A percentile compares a stretch with the other conserved stretches of the same genome.
These are phyloP conservation scores for Capillidium heterosporum DNA, from an alignment of 371 early-diverging fungal genomes.

Conservation along the genomic window DNA sequence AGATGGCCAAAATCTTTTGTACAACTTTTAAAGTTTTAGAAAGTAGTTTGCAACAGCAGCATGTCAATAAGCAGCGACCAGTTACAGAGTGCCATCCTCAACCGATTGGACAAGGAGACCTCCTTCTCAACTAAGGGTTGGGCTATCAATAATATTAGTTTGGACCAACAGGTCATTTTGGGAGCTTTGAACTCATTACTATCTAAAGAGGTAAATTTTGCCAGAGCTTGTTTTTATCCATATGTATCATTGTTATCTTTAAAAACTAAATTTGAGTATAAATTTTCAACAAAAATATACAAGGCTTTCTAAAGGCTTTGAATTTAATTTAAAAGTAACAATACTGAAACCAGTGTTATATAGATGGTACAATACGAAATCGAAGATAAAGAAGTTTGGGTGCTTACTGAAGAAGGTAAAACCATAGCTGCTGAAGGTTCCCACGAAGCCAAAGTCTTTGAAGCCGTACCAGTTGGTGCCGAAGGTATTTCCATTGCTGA, in stretches of 20 bases:
- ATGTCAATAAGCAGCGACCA: slow-evolving; percentile 19
- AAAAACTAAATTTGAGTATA: too few relatives aligned
- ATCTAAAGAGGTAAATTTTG: slow-evolving; percentile 54
- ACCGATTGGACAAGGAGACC: slow-evolving; percentile 34
- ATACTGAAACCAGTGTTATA: neutral
- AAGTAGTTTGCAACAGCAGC: too few relatives aligned
- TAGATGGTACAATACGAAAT: slow-evolving; percentile 71
- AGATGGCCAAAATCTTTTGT: too few relatives aligned
- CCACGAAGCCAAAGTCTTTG: slow-evolving; percentile 86
- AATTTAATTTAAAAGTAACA: too few relatives aligned
- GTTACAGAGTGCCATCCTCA: slow-evolving; percentile 45
- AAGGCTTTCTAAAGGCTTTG: too few relatives aligned
- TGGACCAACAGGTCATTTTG: slow-evolving; percentile 51
- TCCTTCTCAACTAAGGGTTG: slow-evolving; percentile 45
- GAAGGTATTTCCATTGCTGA: slow-evolving; percentile 69
- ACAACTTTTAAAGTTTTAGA: too few relatives aligned
- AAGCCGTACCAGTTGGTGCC: slow-evolving; percentile 62
- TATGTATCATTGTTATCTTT: neutral
- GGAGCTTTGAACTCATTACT: slow-evolving; percentile 74
- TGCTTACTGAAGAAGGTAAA: slow-evolving; percentile 69
- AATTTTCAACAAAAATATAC: too few relatives aligned
- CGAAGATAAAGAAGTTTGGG: slow-evolving; percentile 64
- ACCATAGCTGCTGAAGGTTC: slow-evolving; percentile 73
- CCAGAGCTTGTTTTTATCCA: neutral
- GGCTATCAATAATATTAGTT: slow-evolving; percentile 9